Evolutionary conservation across 2,329 filamentous ascomycete genomes (phyloP), one percentile per base, ranked within the genome.

Genomic region (Plectosphaerella plurivora): DNA sequence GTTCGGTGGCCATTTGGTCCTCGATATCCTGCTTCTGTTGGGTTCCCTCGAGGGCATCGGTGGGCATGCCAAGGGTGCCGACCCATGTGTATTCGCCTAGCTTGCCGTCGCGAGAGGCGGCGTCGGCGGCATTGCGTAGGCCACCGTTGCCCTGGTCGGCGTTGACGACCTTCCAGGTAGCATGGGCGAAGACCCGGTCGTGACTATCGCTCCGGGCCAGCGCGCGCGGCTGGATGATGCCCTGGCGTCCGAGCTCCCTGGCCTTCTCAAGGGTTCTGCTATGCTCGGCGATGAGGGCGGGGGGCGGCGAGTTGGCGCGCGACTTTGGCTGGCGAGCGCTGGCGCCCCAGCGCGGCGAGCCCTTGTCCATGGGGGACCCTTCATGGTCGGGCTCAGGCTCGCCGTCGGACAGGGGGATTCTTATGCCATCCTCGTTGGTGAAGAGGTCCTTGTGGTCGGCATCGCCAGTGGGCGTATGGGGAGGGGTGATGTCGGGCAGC

Each of bases 121-220:
- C 90, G 56, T 89, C 84, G 35, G 94, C 85, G 4, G 93, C 93
- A 65, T 96, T 97, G 61, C 89, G 86, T 47, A 97, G 79, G 18
- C 93, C 94, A 20, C 91, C 92, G 64, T 97, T 97, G 53, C 93
- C 93, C 70, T 96, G 91, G 52, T 96, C 87, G 1, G 91, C 89
- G 52, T 87, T 86, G 55, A 91, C 88, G 36, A 97, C 83, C 35
- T 80, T 86, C 89, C 92, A 97, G 49, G 87, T 79, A 10, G 88
- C 87, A n/a, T 83, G 79, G 47, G 89, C 87, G 62, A 92, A 92
- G 47, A 87, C 80, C 33, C 79, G 74, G 61, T 88, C 85, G 60
- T 85, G 84, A 64, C 79, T 87, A 51, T 84, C 79, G 62, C 82
- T 86, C 45, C 83, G 73, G 47, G 67, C 63, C 33, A 75, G 63